Percentiles rank a stretch among this genome's conserved stretches.
These are phyloP conservation scores for Dothideomycetidae sp. DNA, from an alignment of 2,329 filamentous ascomycete species.

Conservation along the genomic window DNA sequence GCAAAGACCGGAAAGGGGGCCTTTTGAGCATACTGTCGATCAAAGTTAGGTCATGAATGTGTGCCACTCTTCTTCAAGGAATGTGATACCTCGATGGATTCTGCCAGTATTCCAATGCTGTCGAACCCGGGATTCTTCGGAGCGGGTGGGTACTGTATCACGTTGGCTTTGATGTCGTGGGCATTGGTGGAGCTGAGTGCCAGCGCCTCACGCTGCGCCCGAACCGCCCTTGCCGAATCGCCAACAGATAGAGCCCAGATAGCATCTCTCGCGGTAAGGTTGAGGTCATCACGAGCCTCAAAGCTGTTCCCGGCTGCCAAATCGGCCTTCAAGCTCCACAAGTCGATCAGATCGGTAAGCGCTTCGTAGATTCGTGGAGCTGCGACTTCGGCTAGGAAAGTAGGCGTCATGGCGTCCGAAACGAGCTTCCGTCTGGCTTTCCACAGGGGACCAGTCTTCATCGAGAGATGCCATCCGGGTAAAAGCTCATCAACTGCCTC, in stretches of 20 bases:
- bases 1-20: no score
- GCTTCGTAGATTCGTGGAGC: constrained; percentile 18
- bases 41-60: no score
- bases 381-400: constrained; percentile 18
- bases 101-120: no score
- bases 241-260: constrained; percentile 28
- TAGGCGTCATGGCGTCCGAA: constrained; percentile 18
- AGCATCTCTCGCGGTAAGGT: constrained; percentile 24
- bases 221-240: no score
- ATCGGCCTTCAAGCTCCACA: constrained; percentile 23
- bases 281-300: constrained; percentile 22
- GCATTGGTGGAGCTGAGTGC: no score
- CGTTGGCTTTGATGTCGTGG: no score
- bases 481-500: constrained; percentile 15
- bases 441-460: constrained; percentile 15
- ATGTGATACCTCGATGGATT: no score
- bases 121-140: no score
- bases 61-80: no score
- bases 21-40: no score
- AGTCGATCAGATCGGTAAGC: constrained; percentile 15
- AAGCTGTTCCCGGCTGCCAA: constrained; percentile 21
- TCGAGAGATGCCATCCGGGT: constrained; percentile 16
- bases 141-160: no score
- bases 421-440: constrained; percentile 17
- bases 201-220: no score